These are phyloP conservation scores for Eimeria sp. DNA, from an alignment of 169 alveolate genomes.

Conservation along the genomic window DNA sequence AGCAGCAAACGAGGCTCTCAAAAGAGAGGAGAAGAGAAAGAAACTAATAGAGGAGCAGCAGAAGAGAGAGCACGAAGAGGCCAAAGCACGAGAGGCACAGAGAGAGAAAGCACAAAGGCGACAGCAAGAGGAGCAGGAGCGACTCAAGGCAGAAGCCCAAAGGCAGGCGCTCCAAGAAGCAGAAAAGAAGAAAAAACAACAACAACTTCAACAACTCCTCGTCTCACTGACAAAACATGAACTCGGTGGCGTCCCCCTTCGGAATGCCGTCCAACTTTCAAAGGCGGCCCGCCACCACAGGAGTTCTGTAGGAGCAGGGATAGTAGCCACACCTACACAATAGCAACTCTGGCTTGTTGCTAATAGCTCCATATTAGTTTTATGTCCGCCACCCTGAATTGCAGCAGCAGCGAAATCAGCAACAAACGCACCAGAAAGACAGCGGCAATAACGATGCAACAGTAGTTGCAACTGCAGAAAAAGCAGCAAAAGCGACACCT, in stretches of 20 bases:
- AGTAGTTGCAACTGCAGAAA: no score
- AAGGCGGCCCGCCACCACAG: neutral
- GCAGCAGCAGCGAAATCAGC: neutral
- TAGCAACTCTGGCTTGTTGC: neutral
- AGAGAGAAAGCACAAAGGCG: neutral
- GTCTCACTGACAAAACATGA: neutral
- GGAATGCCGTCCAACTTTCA: constrained; percentile 8
- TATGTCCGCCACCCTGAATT: neutral
- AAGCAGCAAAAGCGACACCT: neutral
- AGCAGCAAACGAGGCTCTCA: neutral
- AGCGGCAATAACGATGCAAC: neutral
- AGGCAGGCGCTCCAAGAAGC: neutral
- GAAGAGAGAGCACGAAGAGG: neutral
- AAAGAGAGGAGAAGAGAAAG: neutral
- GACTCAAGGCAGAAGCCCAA: neutral
- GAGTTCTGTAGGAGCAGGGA: neutral
- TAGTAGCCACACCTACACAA: neutral
- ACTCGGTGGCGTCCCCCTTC: constrained; percentile 30
- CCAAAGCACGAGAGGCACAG: neutral
- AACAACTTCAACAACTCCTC: neutral
- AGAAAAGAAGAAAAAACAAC: neutral
- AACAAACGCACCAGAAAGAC: neutral
- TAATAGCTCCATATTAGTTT: neutral
- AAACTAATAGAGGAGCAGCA: neutral
- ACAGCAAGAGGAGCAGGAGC: neutral